Base-by-base conservation (phyloP, 2,329 filamentous ascomycete genomes). In the Fusarium clavum region DNA sequence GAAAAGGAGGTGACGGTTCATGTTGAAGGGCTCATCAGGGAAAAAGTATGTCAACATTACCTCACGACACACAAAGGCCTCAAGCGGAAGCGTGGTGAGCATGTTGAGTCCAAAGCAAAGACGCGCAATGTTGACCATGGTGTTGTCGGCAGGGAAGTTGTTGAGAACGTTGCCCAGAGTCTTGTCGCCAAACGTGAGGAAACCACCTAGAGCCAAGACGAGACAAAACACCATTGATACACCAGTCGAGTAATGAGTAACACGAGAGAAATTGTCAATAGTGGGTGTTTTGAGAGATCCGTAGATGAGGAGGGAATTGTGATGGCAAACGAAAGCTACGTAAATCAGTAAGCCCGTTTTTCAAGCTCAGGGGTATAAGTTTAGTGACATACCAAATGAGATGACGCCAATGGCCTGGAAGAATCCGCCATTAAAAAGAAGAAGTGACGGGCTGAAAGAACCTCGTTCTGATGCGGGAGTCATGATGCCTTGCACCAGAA, bases 21-120 rank as follows among this genome's bases (percentile, higher is more conserved):
- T 89, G 78, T 94, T 91, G 83, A 94, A 97, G 0, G 92, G 91
- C 72, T 84, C 93, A 64, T 84, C 85, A 1, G 87, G 88, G 75
- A 86, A 90, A 77, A 85, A 91, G 81, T 97, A 98, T 69, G 93
- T 94, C 73, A 93, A 88, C 93, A 98, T 97, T 69, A 98, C 94
- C 81, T 98, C 96, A 76, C 96, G 90, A 81, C 96, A 99, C 57
- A 99, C 96, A 79, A 99, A 99, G 18, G 94, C 94, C 84, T 99
- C 96, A 64, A 99, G 90, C 0, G 96, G 96, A 38, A 99, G 85
- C 3, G 96, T 98, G 16, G 96, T 98, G 75, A 99, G 89, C 96
- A 99, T 99, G 85, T 99, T 99, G 72, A 99, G 87, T 3, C 96
- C 96, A 78, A 99, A 98, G 82, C 94, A 98, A 53, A 99, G 87